Conservation (phyloP, 1,284 basidiomycete genomes). For the Entoloma clypeatum region DNA sequence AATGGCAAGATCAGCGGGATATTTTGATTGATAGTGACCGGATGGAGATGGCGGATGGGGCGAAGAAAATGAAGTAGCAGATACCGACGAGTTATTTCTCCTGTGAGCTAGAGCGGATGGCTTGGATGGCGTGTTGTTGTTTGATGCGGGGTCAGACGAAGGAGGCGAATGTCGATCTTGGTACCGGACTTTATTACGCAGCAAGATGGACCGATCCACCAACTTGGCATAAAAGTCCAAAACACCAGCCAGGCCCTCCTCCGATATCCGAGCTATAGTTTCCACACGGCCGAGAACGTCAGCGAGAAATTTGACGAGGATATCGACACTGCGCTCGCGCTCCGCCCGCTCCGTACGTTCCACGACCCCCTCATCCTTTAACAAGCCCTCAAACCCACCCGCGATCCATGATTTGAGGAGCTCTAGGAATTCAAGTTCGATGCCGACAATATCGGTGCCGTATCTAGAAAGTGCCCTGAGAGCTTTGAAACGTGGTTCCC, state of each 20-base stretch:
- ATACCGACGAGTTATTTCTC: constrained; percentile 53
- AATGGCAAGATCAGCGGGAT: constrained; percentile 57
- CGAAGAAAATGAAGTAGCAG: constrained; percentile 32
- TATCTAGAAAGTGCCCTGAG: constrained; percentile 55
- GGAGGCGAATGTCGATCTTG: constrained; percentile 26
- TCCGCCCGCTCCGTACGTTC: constrained; percentile 47
- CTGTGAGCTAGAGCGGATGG: constrained; percentile 40
- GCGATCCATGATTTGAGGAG: constrained; percentile 61
- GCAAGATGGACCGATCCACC: constrained; percentile 50
- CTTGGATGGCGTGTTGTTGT: constrained; percentile 25
- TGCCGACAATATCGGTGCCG: constrained; percentile 58
- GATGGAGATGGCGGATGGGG: constrained; percentile 23
- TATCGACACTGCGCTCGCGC: constrained; percentile 57
- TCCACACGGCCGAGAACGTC: constrained; percentile 46
- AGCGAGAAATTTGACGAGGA: constrained; percentile 54
- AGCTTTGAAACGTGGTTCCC: constrained; percentile 67
- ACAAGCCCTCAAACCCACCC: constrained; percentile 54
- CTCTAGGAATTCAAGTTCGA: constrained; percentile 53
- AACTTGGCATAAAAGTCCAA: constrained; percentile 56
- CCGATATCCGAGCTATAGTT: constrained; percentile 54
- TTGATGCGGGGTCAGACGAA: constrained; percentile 26
- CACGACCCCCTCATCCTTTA: constrained; percentile 32
- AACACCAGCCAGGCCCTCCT: constrained; percentile 48
- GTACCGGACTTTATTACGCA: constrained; percentile 29
- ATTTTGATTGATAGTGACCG: constrained; percentile 24